Percentiles rank a stretch among this genome's conserved stretches.
Evolutionary conservation across 805 yeast genomes (phyloP).

Genomic region (Metschnikowia orientalis): DNA sequence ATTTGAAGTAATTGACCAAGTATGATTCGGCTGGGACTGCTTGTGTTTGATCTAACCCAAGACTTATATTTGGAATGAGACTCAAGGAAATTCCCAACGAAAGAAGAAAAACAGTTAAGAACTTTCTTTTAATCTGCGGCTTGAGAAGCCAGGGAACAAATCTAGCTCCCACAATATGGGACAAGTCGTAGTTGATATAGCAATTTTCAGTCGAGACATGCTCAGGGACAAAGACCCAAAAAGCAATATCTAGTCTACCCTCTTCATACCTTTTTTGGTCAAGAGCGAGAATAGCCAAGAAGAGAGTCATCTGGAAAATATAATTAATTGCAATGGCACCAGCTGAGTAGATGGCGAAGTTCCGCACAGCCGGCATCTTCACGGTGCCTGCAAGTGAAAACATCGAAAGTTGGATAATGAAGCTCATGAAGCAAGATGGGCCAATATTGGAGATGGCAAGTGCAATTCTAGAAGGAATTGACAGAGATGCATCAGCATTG

Average conservation of each 20-base stretch:
- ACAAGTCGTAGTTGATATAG: slow-evolving; percentile 22
- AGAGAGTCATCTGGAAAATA: slow-evolving; percentile 72
- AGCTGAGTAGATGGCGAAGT: slow-evolving; percentile 88
- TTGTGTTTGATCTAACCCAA: slow-evolving; percentile 85
- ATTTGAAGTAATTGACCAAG: slow-evolving; percentile 73
- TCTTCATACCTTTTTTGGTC: slow-evolving; percentile 62
- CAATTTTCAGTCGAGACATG: slow-evolving; percentile 6
- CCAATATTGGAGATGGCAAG: slow-evolving; percentile 71
- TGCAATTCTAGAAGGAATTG: slow-evolving; percentile 33
- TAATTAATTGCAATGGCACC: slow-evolving; percentile 79
- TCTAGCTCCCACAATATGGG: slow-evolving; percentile 36
- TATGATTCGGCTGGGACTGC: slow-evolving; percentile 86
- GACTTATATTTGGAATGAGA: slow-evolving; percentile 60
- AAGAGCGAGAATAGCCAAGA: slow-evolving; percentile 64
- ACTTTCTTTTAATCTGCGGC: slow-evolving; percentile 40
- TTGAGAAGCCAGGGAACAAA: slow-evolving; percentile 61
- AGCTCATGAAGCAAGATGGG: slow-evolving; percentile 78
- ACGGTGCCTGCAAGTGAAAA: slow-evolving; percentile 76
- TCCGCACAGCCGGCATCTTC: slow-evolving; percentile 93
- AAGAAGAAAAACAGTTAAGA: slow-evolving; percentile 51
- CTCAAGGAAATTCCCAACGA: slow-evolving; percentile 69
- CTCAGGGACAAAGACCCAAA: slow-evolving; percentile 34
- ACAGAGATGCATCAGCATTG: slow-evolving; percentile 19
- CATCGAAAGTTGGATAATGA: slow-evolving; percentile 73
- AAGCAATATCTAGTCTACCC: slow-evolving; percentile 56